phyloP scores from a whole-genome alignment of 1,284 basidiomycete species.

The Fomitopsis schrenkii region DNA sequence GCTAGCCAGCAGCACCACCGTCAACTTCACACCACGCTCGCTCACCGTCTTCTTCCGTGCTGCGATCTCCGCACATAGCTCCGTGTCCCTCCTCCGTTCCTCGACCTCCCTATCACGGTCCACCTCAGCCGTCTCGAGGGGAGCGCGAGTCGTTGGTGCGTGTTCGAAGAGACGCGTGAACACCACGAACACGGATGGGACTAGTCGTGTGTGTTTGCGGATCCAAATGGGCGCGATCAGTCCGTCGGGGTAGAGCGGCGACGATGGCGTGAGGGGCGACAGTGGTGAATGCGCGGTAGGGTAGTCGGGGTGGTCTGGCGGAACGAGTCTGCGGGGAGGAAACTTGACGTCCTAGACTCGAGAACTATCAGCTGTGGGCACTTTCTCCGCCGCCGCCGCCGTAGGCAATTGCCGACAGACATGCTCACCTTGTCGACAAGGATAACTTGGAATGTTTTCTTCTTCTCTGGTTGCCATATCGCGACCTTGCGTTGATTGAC shows the following conservation, averaged over 20 bases:
- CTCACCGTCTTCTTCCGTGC: slow-evolving; percentile 73
- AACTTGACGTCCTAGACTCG: slow-evolving; percentile 61
- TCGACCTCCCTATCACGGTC: slow-evolving; percentile 57
- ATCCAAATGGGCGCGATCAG: slow-evolving; percentile 97
- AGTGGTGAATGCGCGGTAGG: slow-evolving; percentile 75
- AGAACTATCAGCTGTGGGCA: neutral
- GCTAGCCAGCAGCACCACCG: slow-evolving; percentile 90
- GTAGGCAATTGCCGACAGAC: neutral
- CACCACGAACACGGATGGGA: slow-evolving; percentile 91
- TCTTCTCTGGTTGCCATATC: slow-evolving; percentile 61
- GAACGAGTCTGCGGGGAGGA: slow-evolving; percentile 78
- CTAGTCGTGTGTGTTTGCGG: slow-evolving; percentile 86
- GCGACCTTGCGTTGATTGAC: slow-evolving; percentile 56
- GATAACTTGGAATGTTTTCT: slow-evolving; percentile 76
- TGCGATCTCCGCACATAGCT: slow-evolving; percentile 75
- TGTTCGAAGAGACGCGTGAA: slow-evolving; percentile 82
- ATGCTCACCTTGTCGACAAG: slow-evolving; percentile 70
- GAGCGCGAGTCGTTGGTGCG: slow-evolving; percentile 37
- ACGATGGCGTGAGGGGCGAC: slow-evolving; percentile 83
- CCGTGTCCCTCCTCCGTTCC: slow-evolving; percentile 69
- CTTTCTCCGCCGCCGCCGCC: too few relatives aligned
- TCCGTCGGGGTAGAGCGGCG: slow-evolving; percentile 91
- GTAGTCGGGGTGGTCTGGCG: slow-evolving; percentile 51
- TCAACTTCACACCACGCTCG: slow-evolving; percentile 90
- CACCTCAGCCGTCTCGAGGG: slow-evolving; percentile 48